These are phyloP conservation scores for Scenedesmus sp. DNA, from an alignment of 163 green algal species.

Conservation along the genomic window DNA sequence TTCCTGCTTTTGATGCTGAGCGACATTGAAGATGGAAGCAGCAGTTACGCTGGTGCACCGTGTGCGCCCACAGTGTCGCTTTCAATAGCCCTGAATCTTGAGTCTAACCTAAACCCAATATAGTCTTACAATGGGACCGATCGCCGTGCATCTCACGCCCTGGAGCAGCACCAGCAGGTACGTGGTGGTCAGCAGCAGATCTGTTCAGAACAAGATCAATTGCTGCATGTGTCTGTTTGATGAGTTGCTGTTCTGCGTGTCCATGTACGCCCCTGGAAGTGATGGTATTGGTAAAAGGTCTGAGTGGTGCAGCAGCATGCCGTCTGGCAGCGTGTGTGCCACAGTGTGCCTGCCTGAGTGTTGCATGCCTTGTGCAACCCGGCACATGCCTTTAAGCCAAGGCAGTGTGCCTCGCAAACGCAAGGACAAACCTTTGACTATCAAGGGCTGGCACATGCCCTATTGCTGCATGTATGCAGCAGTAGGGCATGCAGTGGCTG, in stretches of 20 bases:
- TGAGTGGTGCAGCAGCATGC: conserved; percentile 20
- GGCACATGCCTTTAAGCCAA: neutral
- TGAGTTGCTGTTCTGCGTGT: neutral
- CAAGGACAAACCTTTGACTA: conserved; percentile 6
- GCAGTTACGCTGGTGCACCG: too few species aligned
- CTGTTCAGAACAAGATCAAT: neutral
- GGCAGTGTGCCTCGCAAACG: conserved; percentile 28
- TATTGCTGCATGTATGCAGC: conserved; percentile 11
- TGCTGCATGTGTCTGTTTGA: neutral
- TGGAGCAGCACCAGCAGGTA: conserved; percentile 2
- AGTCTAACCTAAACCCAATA: too few species aligned
- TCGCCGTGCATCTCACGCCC: neutral
- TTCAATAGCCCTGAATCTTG: too few species aligned
- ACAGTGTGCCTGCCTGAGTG: neutral
- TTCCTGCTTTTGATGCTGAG: too few species aligned
- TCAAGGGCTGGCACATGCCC: neutral
- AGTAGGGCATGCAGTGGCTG: conserved; percentile 6
- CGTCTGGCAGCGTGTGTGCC: neutral
- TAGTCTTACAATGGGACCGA: too few species aligned
- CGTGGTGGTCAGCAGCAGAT: neutral
- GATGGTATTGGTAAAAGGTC: conserved; percentile 40
- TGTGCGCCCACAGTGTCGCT: too few species aligned
- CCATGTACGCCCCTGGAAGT: neutral
- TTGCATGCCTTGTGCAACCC: conserved; percentile 30
- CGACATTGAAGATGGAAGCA: too few species aligned